Base-by-base conservation (phyloP, 129 eudicot species). In the Arctium lappa region DNA sequence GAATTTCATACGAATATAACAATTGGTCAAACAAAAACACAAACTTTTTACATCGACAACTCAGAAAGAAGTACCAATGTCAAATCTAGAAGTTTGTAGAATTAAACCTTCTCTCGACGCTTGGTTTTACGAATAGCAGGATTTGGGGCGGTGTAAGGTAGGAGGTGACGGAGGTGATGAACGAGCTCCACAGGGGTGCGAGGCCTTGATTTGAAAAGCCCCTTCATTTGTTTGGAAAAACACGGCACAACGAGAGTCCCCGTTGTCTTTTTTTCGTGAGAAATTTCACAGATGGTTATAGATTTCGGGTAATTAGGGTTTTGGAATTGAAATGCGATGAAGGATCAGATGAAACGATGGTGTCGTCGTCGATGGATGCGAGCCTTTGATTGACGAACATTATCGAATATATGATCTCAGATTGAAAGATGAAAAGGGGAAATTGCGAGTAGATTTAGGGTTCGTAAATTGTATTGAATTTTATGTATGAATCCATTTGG, bases 171-270 rank as follows among this genome's bases (percentile, higher is more conserved):
- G 73, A 86, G 86, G 37, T 80, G 84, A 72, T 56, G 82, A 1
- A 86, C 88, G 44, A 88, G 84, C 33, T 88, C 91, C 31, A 73
- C 86, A 78, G 91, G 91, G 18, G 89, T 80, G 16, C 89, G 87
- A 80, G 89, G 79, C 89, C 80, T 86, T 8, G 91, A 83, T 81
- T 83, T 88, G 81, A 88, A 88, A 77, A 88, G 77, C 6, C 91
- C 91, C 82, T 83, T 86, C 89, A 88, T 86, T 15, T 85, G 72
- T 8, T 48, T 48, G 40, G 83, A 15, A 13, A 69, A 60, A 74
- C 90, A 83, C 13, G 79, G 76, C 30, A 53, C 69, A 53, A 71
- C 84, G 86, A 66, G 78, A 79, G 65, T 82, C 78, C 39, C 77
- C 87, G 78, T 32, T 36, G 39, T 72, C 9, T 71, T 63, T 72